Percentiles rank a stretch among this genome's conserved stretches.
These are phyloP conservation scores for Leishmania major DNA, from an alignment of 208 protist species.

Conservation along the genomic window DNA sequence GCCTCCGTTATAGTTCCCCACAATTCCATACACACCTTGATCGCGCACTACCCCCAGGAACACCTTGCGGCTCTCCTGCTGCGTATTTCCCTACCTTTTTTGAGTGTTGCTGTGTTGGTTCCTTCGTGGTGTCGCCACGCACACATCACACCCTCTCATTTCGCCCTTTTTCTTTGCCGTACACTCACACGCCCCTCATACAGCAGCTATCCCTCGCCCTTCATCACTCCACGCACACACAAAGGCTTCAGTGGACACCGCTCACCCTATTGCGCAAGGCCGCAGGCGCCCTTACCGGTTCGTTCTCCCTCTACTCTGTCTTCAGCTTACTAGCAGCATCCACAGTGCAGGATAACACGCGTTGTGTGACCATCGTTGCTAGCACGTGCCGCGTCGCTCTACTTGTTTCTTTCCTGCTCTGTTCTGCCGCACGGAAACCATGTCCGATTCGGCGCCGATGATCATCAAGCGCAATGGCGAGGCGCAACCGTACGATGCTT, in stretches of 20 bases:
- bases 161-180: not conserved
- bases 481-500: conserved; percentile 51
- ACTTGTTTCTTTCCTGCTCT: not conserved
- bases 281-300: not conserved
- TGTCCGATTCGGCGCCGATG: conserved; percentile 22
- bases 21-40: not conserved
- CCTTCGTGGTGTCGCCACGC: not conserved
- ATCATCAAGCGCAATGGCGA: conserved; percentile 79
- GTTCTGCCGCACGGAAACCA: not conserved
- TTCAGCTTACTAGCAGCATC: not conserved
- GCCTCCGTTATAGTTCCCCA: not conserved
- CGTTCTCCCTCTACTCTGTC: not conserved
- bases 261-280: not conserved
- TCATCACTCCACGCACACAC: not conserved
- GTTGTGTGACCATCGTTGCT: not conserved
- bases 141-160: not conserved
- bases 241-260: not conserved
- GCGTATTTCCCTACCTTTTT: not conserved
- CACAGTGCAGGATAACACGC: not conserved
- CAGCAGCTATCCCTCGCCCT: not conserved
- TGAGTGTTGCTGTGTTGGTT: not conserved
- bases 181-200: not conserved
- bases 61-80: not conserved
- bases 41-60: not conserved
- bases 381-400: not conserved